A percentile compares a stretch with the other conserved stretches of the same genome.
Evolutionary conservation across 129 eudicot genomes (phyloP).

Genomic region (Flaveria bidentis): DNA sequence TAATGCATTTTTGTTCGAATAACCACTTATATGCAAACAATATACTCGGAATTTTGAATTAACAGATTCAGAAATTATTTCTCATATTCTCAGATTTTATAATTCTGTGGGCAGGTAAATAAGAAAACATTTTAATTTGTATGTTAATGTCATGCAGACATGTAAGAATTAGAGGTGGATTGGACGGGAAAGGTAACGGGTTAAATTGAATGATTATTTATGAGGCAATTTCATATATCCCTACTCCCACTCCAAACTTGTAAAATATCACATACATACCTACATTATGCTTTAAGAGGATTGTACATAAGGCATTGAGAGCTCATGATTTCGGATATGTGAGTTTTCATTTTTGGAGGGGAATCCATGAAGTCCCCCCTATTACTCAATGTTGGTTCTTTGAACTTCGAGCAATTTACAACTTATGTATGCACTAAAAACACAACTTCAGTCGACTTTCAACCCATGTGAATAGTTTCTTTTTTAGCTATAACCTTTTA

Average conservation of each 20-base stretch:
- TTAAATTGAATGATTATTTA: not conserved
- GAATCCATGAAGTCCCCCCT: not conserved
- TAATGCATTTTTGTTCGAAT: not conserved
- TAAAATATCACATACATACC: not conserved
- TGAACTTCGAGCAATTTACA: not conserved
- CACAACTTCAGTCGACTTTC: not conserved
- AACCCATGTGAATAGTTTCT: not conserved
- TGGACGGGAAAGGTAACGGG: not conserved
- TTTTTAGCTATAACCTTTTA: not conserved
- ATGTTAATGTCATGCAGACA: not conserved
- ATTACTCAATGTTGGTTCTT: not conserved
- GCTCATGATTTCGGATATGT: not conserved
- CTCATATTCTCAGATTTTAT: not conserved
- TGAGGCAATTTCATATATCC: not conserved
- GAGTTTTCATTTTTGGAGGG: not conserved
- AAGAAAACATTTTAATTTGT: not conserved
- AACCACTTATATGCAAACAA: not conserved
- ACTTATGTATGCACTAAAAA: not conserved
- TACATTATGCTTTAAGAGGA: too few species aligned
- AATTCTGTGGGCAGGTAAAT: not conserved
- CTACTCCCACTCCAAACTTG: not conserved
- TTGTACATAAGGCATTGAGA: not conserved
- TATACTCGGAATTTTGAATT: not conserved
- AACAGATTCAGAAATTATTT: not conserved
- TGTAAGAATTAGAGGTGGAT: not conserved